Conservation (phyloP, 1,139 yeast species). For the Cylindricascospora bacillispora region DNA sequence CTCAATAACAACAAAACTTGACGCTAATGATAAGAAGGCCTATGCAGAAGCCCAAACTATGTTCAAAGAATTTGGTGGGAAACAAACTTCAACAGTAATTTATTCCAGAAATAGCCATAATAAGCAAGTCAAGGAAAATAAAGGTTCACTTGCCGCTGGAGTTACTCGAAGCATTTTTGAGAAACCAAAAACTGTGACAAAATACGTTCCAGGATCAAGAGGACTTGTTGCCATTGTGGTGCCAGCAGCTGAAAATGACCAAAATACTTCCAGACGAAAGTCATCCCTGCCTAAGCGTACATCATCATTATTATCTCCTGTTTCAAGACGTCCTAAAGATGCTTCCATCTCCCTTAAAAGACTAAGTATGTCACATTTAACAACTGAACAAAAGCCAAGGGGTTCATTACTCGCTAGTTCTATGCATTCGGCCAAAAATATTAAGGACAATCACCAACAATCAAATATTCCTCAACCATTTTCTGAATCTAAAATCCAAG, state of each 20-base stretch:
- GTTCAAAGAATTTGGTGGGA: conserved; percentile 22
- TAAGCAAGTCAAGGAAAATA: conserved; percentile 6
- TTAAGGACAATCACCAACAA: too few relatives aligned
- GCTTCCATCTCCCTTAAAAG: too few relatives aligned
- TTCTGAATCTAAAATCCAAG: too few relatives aligned
- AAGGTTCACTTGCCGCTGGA: conserved; percentile 4
- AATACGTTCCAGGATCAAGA: conserved; percentile 36
- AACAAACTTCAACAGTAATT: conserved; percentile 10
- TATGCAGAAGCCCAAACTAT: conserved; percentile 15
- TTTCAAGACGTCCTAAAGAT: too few relatives aligned
- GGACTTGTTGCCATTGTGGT: conserved; percentile 37
- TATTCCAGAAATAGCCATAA: neutral
- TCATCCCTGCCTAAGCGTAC: conserved; percentile 3
- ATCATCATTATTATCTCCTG: too few relatives aligned
- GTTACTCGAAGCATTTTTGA: too few relatives aligned
- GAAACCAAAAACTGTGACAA: conserved; percentile 30
- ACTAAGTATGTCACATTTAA: neutral
- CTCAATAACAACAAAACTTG: too few relatives aligned
- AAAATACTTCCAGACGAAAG: conserved; percentile 2
- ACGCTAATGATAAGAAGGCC: too few relatives aligned
- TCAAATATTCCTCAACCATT: too few relatives aligned
- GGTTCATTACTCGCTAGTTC: too few relatives aligned
- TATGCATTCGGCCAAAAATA: too few relatives aligned
- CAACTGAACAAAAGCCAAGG: neutral
- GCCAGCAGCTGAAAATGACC: conserved; percentile 25